Evolutionary conservation across 306 rosid species (phyloP).

Genomic region (Echinosophora koreensis): DNA sequence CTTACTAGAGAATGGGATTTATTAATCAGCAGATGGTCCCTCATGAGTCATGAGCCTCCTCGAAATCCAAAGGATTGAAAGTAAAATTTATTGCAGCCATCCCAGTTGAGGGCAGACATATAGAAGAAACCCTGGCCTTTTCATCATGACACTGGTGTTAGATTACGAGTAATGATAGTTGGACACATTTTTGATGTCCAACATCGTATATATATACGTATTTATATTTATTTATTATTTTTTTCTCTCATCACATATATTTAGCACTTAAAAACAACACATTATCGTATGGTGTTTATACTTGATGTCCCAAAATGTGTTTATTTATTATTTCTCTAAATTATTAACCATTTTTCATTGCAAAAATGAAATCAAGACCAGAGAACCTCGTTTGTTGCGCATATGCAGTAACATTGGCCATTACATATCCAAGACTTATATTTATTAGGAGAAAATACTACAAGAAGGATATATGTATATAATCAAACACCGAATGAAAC

Average conservation of each 20-base stretch:
- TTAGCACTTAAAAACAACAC: too few relatives aligned
- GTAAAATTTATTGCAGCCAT: conserved; percentile 38
- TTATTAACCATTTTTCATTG: not conserved
- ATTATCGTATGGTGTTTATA: too few relatives aligned
- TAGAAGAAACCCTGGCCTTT: conserved; percentile 2
- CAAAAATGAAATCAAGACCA: not conserved
- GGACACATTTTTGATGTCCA: too few relatives aligned
- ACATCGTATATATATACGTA: too few relatives aligned
- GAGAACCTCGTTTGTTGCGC: not conserved
- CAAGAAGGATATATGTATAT: not conserved
- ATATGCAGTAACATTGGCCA: not conserved
- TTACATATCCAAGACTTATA: too few relatives aligned
- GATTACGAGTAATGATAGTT: too few relatives aligned
- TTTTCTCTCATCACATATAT: too few relatives aligned
- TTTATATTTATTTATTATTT: too few relatives aligned
- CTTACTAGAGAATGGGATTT: too few relatives aligned
- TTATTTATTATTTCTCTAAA: too few relatives aligned
- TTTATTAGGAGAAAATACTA: not conserved
- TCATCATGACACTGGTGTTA: not conserved
- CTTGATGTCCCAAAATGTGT: too few relatives aligned
- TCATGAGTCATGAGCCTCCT: not conserved
- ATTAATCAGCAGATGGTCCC: not conserved
- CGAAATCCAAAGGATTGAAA: conserved; percentile 30
- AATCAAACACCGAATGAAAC: too few relatives aligned
- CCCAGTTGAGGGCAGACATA: conserved; percentile 15